Base-by-base conservation (phyloP, 495 filamentous ascomycete genomes). In the Penicillium ochrochloron region DNA sequence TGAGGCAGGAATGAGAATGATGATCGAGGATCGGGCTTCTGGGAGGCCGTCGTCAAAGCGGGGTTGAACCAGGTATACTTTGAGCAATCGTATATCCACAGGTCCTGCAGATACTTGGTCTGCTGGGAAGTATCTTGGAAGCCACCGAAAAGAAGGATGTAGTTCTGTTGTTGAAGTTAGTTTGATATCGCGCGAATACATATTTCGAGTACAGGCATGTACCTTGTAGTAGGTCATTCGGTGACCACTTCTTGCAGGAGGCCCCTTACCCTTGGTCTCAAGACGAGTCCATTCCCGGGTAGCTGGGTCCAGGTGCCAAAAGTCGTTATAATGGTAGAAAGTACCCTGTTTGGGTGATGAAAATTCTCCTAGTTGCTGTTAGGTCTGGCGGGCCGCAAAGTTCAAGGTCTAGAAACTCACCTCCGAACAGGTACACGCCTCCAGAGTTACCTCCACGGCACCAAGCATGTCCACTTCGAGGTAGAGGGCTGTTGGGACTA, bases 321-420 rank as follows among this genome's bases (percentile, higher is more conserved):
- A 97, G 73, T 97, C 95, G 75, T 97, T 96, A 79, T 99, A 99
- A 70, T 99, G 95, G 72, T 99, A 97, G 73, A 99, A 99, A 2
- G 94, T 99, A 5, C 95, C 95, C 74, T 99, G 95, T 70, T 97
- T 99, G 1, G 95, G 95, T 10, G 83, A 88, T 2, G 86, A 91
- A 57, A 89, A 89, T 67, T 88, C 85, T 48, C 80, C 76, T 78
- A 50, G 42, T 53, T 17, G 25, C 11, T 44, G 61, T 61, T 55
- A 71, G 60, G 35, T 53, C 37, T 5, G 33, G 0, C 17, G 6
- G 17, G 9, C 34, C 21, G 29, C 2, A 10, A 39, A 15, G 27
- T 39, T 10, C 31, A 21, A 23, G 25, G 21, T 3, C 25, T 34
- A 33, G 15, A 23, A 44, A 25, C 76, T 64, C 70, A 68, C 94